Evolutionary conservation across 768 basidiomycete genomes (phyloP).

Genomic region (Mycena venus): DNA sequence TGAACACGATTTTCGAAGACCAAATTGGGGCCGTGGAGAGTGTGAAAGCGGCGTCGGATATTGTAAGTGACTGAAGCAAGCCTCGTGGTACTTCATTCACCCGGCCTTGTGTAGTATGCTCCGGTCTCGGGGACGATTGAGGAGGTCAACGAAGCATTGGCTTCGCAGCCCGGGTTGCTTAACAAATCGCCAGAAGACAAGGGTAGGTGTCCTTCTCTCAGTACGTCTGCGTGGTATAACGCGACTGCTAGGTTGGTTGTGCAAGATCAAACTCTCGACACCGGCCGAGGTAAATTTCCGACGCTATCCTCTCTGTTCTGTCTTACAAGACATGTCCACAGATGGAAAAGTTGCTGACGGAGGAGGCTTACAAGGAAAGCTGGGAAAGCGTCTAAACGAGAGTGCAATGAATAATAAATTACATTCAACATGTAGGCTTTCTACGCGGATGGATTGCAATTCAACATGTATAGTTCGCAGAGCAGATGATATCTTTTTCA

Average conservation of each 20-base stretch:
- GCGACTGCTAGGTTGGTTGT: slow-evolving; percentile 85
- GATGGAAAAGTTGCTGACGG: slow-evolving; percentile 80
- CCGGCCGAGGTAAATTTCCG: slow-evolving; percentile 74
- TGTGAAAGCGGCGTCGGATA: slow-evolving; percentile 96
- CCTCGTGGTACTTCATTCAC: slow-evolving; percentile 3
- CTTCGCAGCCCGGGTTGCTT: slow-evolving; percentile 79
- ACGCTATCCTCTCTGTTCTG: neutral
- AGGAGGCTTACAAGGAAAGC: slow-evolving; percentile 76
- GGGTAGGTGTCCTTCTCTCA: slow-evolving; percentile 62
- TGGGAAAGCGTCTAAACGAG: slow-evolving; percentile 40
- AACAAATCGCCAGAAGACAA: slow-evolving; percentile 90
- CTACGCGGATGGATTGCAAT: neutral
- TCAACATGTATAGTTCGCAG: slow-evolving; percentile 24
- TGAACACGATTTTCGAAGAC: slow-evolving; percentile 57
- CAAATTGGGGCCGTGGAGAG: slow-evolving; percentile 94
- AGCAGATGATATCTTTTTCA: neutral
- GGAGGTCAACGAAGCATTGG: slow-evolving; percentile 82
- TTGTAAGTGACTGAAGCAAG: slow-evolving; percentile 63
- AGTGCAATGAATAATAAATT: neutral
- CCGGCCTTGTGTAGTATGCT: slow-evolving; percentile 74
- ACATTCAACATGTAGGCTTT: slow-evolving; percentile 22
- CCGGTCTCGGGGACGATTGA: slow-evolving; percentile 89
- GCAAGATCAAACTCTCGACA: slow-evolving; percentile 88
- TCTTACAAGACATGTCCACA: slow-evolving; percentile 42
- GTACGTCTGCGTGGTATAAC: neutral